phyloP scores from a whole-genome alignment of 2,329 filamentous ascomycete genomes.

The Leptodontidium sp. region DNA sequence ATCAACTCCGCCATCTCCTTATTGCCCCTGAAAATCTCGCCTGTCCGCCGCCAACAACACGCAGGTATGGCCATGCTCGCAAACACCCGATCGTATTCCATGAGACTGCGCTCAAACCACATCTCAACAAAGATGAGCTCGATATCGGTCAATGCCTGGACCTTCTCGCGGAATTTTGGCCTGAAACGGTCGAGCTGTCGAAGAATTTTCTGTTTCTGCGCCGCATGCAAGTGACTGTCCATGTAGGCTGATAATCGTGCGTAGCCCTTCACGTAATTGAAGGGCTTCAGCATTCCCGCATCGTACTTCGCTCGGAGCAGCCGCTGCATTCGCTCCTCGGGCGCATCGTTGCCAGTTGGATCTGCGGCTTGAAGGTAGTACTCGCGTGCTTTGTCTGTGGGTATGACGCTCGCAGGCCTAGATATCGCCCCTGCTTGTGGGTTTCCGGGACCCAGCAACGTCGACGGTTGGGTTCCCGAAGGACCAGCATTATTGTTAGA shows the following conservation, averaged over 20 bases:
- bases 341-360: constrained; percentile 84
- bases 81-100: constrained; percentile 98
- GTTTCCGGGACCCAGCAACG: constrained; percentile 45
- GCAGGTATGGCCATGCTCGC: constrained; percentile 98
- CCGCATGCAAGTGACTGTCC: constrained; percentile 83
- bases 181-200: constrained; percentile 92
- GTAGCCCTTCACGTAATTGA: constrained; percentile 99
- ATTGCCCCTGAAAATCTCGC: constrained; percentile 96
- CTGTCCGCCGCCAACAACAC: constrained; percentile 95
- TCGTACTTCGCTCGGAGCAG: constrained; percentile 96
- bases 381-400: constrained; percentile 72
- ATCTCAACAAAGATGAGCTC: constrained; percentile 96
- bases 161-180: constrained; percentile 94
- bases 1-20: constrained; percentile 99
- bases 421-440: constrained; percentile 63
- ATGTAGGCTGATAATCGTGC: constrained; percentile 89
- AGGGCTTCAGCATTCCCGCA: constrained; percentile 91
- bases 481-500: constrained; percentile 51
- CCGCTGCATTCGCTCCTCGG: constrained; percentile 94
- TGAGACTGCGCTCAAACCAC: constrained; percentile 97
- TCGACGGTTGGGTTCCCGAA: constrained; percentile 47
- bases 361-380: constrained; percentile 98
- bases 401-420: constrained; percentile 66
- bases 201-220: constrained; percentile 89
- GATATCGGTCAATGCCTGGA: constrained; percentile 90